These are phyloP conservation scores for Acanthamoeba quina DNA, from an alignment of 208 protist species.

Conservation along the genomic window DNA sequence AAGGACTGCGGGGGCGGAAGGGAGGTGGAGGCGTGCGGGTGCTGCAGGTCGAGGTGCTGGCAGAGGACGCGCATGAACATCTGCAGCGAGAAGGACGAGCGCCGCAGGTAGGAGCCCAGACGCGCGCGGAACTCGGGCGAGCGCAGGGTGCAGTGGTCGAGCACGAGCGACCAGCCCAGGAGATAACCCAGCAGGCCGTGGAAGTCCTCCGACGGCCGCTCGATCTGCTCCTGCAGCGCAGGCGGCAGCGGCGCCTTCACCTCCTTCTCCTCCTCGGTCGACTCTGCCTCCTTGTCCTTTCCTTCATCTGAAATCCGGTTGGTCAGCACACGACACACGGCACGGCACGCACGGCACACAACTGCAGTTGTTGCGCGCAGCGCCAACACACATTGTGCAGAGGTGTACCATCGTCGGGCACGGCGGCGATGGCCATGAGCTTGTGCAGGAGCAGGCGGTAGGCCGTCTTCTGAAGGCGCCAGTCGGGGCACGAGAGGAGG, in stretches of 20 bases:
- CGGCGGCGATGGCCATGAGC: slow-evolving; percentile 62
- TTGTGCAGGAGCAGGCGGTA: slow-evolving; percentile 68
- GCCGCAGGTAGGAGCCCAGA: slow-evolving; percentile 50
- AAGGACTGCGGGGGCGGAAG: slow-evolving; percentile 41
- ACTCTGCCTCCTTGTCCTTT: slow-evolving; percentile 44
- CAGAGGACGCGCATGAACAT: slow-evolving; percentile 44
- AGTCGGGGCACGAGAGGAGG: slow-evolving; percentile 36
- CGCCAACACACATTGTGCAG: no score
- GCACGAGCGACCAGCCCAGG: slow-evolving; percentile 69
- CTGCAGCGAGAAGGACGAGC: slow-evolving; percentile 4
- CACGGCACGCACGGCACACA: background rate
- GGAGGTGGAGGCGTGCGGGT: background rate
- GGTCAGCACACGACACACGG: background rate
- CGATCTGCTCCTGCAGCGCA: slow-evolving; percentile 31
- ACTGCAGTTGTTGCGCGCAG: no score
- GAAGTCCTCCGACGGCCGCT: slow-evolving; percentile 31
- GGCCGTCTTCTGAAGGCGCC: slow-evolving; percentile 67
- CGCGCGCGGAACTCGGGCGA: slow-evolving; percentile 52
- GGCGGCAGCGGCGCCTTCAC: slow-evolving; percentile 14
- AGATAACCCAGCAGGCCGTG: slow-evolving; percentile 69
- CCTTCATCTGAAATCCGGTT: background rate
- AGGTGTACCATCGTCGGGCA: slow-evolving; percentile 15
- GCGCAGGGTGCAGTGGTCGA: slow-evolving; percentile 59
- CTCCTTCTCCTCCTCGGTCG: slow-evolving; percentile 15
- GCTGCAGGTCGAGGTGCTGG: slow-evolving; percentile 68